phyloP scores from a whole-genome alignment of 2,329 filamentous ascomycete species.

The Nemania sp. region DNA sequence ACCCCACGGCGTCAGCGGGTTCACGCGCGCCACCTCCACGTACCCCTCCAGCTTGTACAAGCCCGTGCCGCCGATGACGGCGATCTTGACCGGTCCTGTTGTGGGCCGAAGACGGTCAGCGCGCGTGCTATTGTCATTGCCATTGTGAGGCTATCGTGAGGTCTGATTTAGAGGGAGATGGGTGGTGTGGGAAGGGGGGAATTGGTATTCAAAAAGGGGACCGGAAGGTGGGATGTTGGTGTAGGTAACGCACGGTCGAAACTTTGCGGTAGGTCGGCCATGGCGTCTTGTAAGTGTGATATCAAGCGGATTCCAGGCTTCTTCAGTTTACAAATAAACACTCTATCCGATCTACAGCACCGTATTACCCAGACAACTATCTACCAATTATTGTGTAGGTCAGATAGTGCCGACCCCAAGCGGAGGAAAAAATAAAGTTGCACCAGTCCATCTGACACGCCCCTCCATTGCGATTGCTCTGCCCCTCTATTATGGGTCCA shows the following conservation, averaged over 20 bases:
- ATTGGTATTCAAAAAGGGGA: slow-evolving; percentile 6
- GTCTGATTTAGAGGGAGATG: background rate
- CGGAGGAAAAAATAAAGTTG: background rate
- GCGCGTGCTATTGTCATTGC: background rate
- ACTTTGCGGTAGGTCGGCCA: slow-evolving; percentile 58
- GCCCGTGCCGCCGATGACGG: slow-evolving; percentile 91
- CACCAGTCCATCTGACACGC: slow-evolving; percentile 22
- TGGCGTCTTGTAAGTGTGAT: slow-evolving; percentile 33
- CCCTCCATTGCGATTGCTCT: slow-evolving; percentile 29
- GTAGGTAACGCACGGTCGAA: slow-evolving; percentile 59
- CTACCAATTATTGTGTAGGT: too few relatives aligned
- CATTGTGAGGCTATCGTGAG: background rate
- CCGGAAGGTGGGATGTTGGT: background rate
- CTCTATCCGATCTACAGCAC: too few relatives aligned
- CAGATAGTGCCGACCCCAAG: too few relatives aligned
- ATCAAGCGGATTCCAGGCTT: background rate
- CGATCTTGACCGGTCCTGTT: slow-evolving; percentile 74
- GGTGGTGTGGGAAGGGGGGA: background rate
- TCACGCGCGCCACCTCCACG: slow-evolving; percentile 78
- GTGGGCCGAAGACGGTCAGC: slow-evolving; percentile 8
- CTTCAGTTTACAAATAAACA: too few relatives aligned
- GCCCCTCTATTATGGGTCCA: slow-evolving; percentile 26
- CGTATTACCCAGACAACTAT: too few relatives aligned
- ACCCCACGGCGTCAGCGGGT: slow-evolving; percentile 86
- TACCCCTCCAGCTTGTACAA: slow-evolving; percentile 86